These are phyloP conservation scores for Nannizziopsis barbatae DNA, from an alignment of 2,329 filamentous ascomycete species.

Conservation along the genomic window DNA sequence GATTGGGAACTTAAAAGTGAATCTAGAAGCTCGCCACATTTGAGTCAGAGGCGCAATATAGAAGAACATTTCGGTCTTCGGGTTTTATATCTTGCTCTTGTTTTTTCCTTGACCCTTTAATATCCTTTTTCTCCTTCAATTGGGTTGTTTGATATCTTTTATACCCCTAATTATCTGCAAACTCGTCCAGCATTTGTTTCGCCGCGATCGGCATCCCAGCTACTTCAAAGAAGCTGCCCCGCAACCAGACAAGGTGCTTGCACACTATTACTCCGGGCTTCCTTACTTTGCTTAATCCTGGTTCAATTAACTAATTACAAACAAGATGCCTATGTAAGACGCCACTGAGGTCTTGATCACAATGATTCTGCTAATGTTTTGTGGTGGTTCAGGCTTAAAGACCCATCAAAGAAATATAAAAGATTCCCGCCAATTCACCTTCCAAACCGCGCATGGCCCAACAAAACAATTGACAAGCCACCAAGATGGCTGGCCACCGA, in stretches of 20 bases:
- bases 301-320: neutral
- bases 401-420: slow-evolving; percentile 40
- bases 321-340: slow-evolving; percentile 18
- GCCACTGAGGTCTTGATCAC: neutral
- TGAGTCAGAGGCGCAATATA: neutral
- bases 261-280: neutral
- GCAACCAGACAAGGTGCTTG: neutral
- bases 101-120: too few relatives aligned
- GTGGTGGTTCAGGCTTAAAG: slow-evolving; percentile 34
- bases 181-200: neutral
- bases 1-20: neutral
- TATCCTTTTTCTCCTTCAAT: too few relatives aligned
- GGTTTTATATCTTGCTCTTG: too few relatives aligned
- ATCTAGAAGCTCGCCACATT: neutral
- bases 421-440: slow-evolving; percentile 38
- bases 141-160: too few relatives aligned
- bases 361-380: neutral
- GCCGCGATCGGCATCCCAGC: neutral
- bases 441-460: slow-evolving; percentile 60
- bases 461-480: slow-evolving; percentile 68
- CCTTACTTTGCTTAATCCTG: too few relatives aligned
- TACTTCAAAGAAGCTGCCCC: neutral
- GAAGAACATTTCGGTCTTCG: too few relatives aligned
- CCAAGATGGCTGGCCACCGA: slow-evolving; percentile 86
- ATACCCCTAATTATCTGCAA: neutral